Base-by-base conservation (phyloP, 192 early-diverging fungal species). In the Backusella mclennaniae region DNA sequence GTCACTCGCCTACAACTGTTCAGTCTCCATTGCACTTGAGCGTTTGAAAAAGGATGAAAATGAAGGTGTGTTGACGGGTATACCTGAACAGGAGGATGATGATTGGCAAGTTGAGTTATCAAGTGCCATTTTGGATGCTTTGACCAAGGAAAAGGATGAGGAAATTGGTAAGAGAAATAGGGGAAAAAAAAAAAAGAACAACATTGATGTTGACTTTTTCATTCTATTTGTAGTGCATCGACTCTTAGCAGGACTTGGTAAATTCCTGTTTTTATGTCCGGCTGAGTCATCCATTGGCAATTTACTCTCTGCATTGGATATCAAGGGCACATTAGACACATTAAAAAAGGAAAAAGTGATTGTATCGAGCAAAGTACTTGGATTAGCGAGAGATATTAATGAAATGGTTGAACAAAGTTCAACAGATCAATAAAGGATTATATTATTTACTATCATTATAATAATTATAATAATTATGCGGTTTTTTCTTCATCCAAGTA, bases 101-200 rank as follows among this genome's bases (percentile, higher is more conserved):
- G 92, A 93, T 38, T 95, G 94, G 94, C 76, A 82, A 29, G 77
- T 85, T 17, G 93, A 95, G 73, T 73, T 92, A 49, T 80, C 90
- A 9, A 90, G 91, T 52, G 94, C 93, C 1, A 80, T 92, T 41
- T 77, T 80, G 0, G 83, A 86, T 17, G 89, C 91, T 12, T 71
- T 95, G n/a, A 85, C 87, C 38, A 84, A 87, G 31, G 89, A 88
- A 67, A 75, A 76, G n/a, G 83, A 85, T 12, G 86, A 89, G 42
- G 90, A 90, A 70, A 91, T 89, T 63, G 79, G 87, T 88, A 73
- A 81, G 83, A 81, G 83, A 75, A 14, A n/a, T 12, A 4, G 4
- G 12, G 29, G 17, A 44, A 15, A 44, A 44, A 4, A n/a, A 2
- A 23, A 44, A 15, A 44, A 44, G 12, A n/a, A 2, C 21, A 0